Conservation (phyloP, 1,284 basidiomycete genomes). For the Heliocybe sulcata region DNA sequence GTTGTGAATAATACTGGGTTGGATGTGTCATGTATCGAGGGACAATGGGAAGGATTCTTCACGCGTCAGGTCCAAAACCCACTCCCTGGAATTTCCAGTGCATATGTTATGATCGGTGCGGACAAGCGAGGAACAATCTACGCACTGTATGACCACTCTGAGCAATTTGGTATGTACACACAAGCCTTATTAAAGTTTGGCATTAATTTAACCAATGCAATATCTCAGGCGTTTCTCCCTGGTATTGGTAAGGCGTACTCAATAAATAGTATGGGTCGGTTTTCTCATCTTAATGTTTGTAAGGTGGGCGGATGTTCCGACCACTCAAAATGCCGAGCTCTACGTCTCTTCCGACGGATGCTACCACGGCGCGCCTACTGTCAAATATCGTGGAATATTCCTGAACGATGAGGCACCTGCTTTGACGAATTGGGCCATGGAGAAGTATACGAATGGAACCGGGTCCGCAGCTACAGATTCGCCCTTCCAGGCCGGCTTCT, state of each 20-base stretch:
- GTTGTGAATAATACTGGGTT: slow-evolving; percentile 46
- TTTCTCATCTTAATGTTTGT: background rate
- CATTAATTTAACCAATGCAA: background rate
- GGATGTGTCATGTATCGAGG: slow-evolving; percentile 48
- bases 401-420: slow-evolving; percentile 34
- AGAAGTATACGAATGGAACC: slow-evolving; percentile 62
- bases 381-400: slow-evolving; percentile 67
- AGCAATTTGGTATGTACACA: slow-evolving; percentile 51
- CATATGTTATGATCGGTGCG: slow-evolving; percentile 59
- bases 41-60: slow-evolving; percentile 60
- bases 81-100: slow-evolving; percentile 47
- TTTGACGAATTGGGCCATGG: slow-evolving; percentile 45
- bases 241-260: slow-evolving; percentile 41
- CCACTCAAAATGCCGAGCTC: slow-evolving; percentile 38
- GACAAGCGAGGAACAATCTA: slow-evolving; percentile 66
- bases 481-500: slow-evolving; percentile 62
- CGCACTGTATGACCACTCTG: slow-evolving; percentile 63
- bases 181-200: background rate
- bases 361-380: slow-evolving; percentile 58
- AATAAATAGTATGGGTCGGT: background rate
- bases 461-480: slow-evolving; percentile 39
- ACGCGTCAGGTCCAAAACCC: slow-evolving; percentile 46
- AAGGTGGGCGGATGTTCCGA: slow-evolving; percentile 68
- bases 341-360: slow-evolving; percentile 46
- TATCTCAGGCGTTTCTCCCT: slow-evolving; percentile 48